Evolutionary conservation across 2,329 filamentous ascomycete genomes (phyloP), one percentile per base, ranked within the genome.

Genomic region (Zarea fungicola): DNA sequence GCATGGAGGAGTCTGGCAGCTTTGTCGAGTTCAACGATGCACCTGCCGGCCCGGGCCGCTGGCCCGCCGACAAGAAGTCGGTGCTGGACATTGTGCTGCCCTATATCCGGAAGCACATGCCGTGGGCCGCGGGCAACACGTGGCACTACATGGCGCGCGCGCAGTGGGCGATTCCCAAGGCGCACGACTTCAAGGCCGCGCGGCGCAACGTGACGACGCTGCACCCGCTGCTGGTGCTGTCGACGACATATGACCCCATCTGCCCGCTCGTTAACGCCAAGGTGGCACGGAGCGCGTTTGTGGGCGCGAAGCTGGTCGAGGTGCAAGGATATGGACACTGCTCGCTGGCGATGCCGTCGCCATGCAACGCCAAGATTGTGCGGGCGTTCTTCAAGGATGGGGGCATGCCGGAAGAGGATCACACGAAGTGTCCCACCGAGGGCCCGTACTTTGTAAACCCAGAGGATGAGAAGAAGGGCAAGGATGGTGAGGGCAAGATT

Each of bases 241-340:
- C 61, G 1, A 66, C 58, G 0, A 60, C 59, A 0, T 64, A 62
- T 25, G 64, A 68, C 5, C 81, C 81, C 0, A 76, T 84, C 1
- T 84, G 80, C 23, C 65, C 71, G 2, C 54, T 73, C 1, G 54
- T 63, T 1, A 73, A 70, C 3, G 71, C 71, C 1, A 57, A 56
- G 26, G 60, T 59, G 0, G 70, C 71, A 0, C 60, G 61, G 2
- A 54, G 55, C 1, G 62, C 63, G 0, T 73, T 70, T 49, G 59
- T 60, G 13, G 65, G 58, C 5, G 68, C 71, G 5, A 59, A 60
- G 6, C 59, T 74, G 3, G 56, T 74, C 1, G 69, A 72, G 49
- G 62, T 73, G 31, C 58, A 65, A 45, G 69, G 65, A 0, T 74
- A 73, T 14, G 71, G 71, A 0, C 71, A 74, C 47, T 72, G 69